phyloP scores from a whole-genome alignment of 139 green algal genomes.

The Parachlorella kessleri region DNA sequence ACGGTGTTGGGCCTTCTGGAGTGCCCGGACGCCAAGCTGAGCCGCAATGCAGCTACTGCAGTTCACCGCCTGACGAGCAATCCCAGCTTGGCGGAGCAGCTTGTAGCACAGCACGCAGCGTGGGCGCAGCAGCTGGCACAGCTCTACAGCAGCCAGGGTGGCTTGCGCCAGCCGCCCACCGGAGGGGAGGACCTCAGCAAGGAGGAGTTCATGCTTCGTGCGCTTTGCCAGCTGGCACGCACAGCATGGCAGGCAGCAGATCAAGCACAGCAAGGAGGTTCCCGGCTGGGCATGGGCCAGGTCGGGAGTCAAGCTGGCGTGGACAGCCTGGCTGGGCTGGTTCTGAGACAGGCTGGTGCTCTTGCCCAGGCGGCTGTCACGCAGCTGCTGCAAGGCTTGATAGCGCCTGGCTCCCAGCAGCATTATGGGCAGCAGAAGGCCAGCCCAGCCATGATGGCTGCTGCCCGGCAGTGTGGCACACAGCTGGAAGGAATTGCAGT shows the following conservation, averaged over 20 bases:
- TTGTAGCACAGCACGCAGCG: slow-evolving; percentile 25
- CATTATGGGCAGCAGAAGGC: not conserved
- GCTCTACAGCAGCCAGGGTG: not conserved
- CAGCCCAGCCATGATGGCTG: too few relatives aligned
- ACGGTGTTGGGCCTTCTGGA: slow-evolving; percentile 36
- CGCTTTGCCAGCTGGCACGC: slow-evolving; percentile 27
- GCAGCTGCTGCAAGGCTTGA: slow-evolving; percentile 3
- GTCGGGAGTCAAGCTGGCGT: too few relatives aligned
- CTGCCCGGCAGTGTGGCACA: too few relatives aligned
- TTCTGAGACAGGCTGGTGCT: too few relatives aligned
- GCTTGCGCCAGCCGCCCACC: not conserved
- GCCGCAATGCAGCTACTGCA: slow-evolving; percentile 62
- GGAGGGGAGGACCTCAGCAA: slow-evolving; percentile 43
- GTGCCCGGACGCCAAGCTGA: slow-evolving; percentile 49
- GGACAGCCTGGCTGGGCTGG: too few relatives aligned
- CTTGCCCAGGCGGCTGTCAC: not conserved
- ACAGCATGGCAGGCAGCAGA: not conserved
- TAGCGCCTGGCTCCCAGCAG: not conserved
- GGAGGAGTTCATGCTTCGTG: slow-evolving; percentile 47
- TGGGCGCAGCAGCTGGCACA: slow-evolving; percentile 8
- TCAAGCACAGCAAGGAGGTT: too few relatives aligned
- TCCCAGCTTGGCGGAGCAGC: slow-evolving; percentile 22
- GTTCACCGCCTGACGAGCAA: slow-evolving; percentile 40
- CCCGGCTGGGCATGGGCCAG: too few relatives aligned
- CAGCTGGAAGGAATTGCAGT: too few relatives aligned